Evolutionary conservation across 805 yeast genomes (phyloP), one percentile per base, ranked within the genome.

Genomic region (Saccharomycopsis babjevae): DNA sequence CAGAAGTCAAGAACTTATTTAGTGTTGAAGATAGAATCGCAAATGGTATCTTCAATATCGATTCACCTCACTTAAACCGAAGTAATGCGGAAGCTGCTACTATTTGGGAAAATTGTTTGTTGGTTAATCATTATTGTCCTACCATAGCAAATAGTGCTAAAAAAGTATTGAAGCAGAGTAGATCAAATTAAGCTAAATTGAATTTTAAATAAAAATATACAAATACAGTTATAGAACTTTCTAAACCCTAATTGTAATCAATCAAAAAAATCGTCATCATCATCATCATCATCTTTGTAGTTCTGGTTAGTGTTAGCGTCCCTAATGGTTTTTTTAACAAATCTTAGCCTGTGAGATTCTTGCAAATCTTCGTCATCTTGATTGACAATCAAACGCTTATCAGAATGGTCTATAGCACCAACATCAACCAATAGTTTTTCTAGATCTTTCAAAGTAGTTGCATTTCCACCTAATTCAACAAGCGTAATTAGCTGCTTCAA

Each of bases 51-150:
- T 87, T 86, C 69, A 81, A 83, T 32, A 77, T 85, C 66, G 90
- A 84, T 57, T 79, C 79, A 13, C 81, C 81, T 59, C 84, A 82
- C 55, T 83, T 89, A 11, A 89, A 86, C 66, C 83, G 93, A 70
- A 77, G 88, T 66, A 92, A 94, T 68, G 81, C 96, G 1, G 93
- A 86, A 52, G 94, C 93, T 18, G 96, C 97, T 1, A 86, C 91
- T 0, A 73, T 93, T 40, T 94, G 97, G 96, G 99, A 94, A 69
- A 83, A 84, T 58, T 85, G 85, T 5, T 72, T 93, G 50, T 75
- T 94, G 61, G 86, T 85, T 61, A 82, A 84, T 64, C 98, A 94
- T 72, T 94, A 89, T 70, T 82, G 90, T 63, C 96, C 96, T 1
- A 73, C 81, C 61, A 89, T 92, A n/a, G 79, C 84, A 25, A 86